These are phyloP conservation scores for Fusarium protoensiforme DNA, from an alignment of 2,329 filamentous ascomycete species.

Conservation along the genomic window DNA sequence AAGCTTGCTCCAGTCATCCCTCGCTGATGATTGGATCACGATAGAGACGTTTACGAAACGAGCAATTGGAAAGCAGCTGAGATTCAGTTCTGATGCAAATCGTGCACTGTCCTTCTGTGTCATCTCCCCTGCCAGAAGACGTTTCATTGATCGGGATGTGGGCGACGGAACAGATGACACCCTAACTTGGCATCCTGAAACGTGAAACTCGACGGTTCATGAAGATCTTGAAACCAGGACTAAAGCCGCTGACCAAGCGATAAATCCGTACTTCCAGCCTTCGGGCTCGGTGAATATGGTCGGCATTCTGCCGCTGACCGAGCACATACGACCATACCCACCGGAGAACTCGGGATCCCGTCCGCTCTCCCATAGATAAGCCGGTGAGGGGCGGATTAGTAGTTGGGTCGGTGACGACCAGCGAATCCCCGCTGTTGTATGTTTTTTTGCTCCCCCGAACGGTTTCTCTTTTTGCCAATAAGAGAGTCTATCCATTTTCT, in stretches of 20 bases:
- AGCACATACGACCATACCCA: background rate
- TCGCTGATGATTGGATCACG: background rate
- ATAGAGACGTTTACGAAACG: background rate
- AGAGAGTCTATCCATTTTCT: too few species aligned
- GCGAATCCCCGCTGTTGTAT: background rate
- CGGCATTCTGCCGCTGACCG: rapidly evolving
- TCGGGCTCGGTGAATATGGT: background rate
- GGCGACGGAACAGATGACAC: background rate
- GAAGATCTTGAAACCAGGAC: background rate
- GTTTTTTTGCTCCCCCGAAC: too few species aligned
- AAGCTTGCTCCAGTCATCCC: background rate
- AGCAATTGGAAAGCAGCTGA: background rate
- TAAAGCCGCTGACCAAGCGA: background rate
- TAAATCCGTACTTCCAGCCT: background rate
- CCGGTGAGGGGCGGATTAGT: background rate
- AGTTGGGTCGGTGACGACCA: background rate
- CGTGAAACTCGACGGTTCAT: background rate
- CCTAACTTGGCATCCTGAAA: background rate
- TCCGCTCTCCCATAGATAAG: background rate
- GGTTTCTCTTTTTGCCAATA: too few species aligned
- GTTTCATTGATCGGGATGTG: background rate
- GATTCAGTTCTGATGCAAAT: background rate
- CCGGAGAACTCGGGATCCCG: background rate
- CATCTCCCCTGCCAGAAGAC: background rate
- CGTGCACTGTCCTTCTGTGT: background rate